These are phyloP conservation scores for Chenopodium suecicum DNA, from an alignment of 148 eudicot species.

Conservation along the genomic window DNA sequence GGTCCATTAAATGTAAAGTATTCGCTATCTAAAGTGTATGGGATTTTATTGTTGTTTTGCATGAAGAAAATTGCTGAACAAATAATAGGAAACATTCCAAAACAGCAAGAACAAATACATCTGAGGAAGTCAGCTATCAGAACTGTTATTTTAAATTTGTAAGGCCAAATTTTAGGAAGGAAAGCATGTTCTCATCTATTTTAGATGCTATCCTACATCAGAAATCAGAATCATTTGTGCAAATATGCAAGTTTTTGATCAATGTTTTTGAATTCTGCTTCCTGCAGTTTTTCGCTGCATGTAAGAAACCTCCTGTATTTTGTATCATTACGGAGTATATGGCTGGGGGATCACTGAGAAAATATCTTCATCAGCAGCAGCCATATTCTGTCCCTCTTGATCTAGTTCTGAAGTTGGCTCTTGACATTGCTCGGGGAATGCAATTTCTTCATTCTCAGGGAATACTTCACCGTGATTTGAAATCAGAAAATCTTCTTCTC, in stretches of 20 bases:
- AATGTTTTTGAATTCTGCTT: conserved; percentile 11
- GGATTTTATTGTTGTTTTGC: neutral
- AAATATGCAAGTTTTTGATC: neutral
- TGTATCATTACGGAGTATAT: conserved; percentile 95
- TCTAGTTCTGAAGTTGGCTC: conserved; percentile 66
- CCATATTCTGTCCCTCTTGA: conserved; percentile 76
- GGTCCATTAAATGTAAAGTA: neutral
- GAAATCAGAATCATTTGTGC: neutral
- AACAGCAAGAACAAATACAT: neutral
- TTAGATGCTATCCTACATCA: neutral
- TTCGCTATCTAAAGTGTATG: neutral
- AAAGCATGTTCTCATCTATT: neutral
- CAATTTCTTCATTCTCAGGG: conserved; percentile 95
- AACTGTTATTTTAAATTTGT: neutral
- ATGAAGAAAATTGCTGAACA: conserved; percentile 8
- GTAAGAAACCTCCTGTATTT: conserved; percentile 94
- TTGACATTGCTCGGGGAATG: conserved; percentile 97
- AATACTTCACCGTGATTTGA: conserved; percentile 88
- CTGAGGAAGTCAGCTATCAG: conserved; percentile 7
- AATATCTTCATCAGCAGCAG: conserved; percentile 89
- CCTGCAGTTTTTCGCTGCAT: conserved; percentile 85
- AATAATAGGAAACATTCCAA: neutral
- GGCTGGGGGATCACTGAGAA: conserved; percentile 85
- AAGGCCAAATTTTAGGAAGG: neutral
- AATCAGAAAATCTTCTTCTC: conserved; percentile 89